Evolutionary conservation across 1,284 basidiomycete species (phyloP).

Genomic region (Porphyrellus sp.): DNA sequence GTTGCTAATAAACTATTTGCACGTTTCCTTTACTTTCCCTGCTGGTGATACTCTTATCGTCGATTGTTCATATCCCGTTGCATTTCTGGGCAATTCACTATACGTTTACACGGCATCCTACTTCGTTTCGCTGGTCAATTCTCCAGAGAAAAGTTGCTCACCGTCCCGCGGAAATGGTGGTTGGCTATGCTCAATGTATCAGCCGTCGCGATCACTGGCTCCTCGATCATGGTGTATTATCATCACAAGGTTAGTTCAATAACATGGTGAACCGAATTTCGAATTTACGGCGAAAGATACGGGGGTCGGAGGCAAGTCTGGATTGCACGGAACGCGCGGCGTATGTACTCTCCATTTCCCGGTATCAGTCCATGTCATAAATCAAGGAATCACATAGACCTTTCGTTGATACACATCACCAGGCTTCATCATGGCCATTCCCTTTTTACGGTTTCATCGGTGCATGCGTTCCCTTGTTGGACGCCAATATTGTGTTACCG

Average conservation of each 20-base stretch:
- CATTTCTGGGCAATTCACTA: slow-evolving; percentile 8
- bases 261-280: slow-evolving; percentile 8
- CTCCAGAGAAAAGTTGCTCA: not conserved
- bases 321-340: slow-evolving; percentile 41
- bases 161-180: slow-evolving; percentile 17
- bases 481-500: slow-evolving; percentile 38
- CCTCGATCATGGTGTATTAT: not conserved
- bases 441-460: slow-evolving; percentile 38
- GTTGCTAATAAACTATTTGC: slow-evolving; percentile 10
- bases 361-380: not conserved
- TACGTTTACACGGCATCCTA: slow-evolving; percentile 3
- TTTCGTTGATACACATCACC: slow-evolving; percentile 42
- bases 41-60: slow-evolving; percentile 9
- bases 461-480: slow-evolving; percentile 38
- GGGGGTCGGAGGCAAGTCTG: too few species aligned
- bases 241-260: slow-evolving; percentile 10
- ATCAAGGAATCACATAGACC: slow-evolving; percentile 21
- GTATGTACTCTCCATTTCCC: slow-evolving; percentile 10
- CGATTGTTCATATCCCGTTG: slow-evolving; percentile 7
- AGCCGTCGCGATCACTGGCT: not conserved
- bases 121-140: not conserved
- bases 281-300: too few species aligned
- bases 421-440: slow-evolving; percentile 41
- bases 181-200: slow-evolving; percentile 19
- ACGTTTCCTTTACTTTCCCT: slow-evolving; percentile 1